phyloP scores from a whole-genome alignment of 1,284 basidiomycete species.

The Rhodotorula sp. region DNA sequence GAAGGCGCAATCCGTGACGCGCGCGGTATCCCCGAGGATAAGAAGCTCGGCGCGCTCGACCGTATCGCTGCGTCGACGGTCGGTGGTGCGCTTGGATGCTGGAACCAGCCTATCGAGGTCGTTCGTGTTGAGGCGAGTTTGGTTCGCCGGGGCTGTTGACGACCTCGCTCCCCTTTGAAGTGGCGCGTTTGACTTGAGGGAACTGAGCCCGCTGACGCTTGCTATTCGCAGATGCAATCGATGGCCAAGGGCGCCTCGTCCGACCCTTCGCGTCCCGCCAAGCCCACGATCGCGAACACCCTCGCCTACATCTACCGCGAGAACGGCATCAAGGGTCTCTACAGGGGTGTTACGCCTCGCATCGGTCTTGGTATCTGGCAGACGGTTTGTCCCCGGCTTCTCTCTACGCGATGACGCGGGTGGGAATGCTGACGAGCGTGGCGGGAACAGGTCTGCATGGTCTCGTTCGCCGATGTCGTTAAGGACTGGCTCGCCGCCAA shows the following conservation, averaged over 20 bases:
- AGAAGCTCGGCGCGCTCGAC: slow-evolving; percentile 73
- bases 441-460: slow-evolving; percentile 73
- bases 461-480: slow-evolving; percentile 93
- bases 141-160: background rate
- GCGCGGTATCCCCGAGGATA: slow-evolving; percentile 69
- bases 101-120: slow-evolving; percentile 98
- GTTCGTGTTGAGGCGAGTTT: slow-evolving; percentile 76
- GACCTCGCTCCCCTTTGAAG: background rate
- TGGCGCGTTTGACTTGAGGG: background rate
- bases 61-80: slow-evolving; percentile 88
- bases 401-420: no score
- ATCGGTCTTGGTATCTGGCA: slow-evolving; percentile 96
- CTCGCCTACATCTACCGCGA: slow-evolving; percentile 89
- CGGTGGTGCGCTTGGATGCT: slow-evolving; percentile 93
- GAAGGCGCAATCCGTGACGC: slow-evolving; percentile 76
- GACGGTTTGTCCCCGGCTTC: slow-evolving; percentile 54
- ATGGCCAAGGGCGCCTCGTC: slow-evolving; percentile 73
- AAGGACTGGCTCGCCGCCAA: slow-evolving; percentile 28
- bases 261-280: slow-evolving; percentile 69
- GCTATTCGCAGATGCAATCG: slow-evolving; percentile 78
- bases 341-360: slow-evolving; percentile 94
- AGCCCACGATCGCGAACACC: slow-evolving; percentile 86
- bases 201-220: background rate
- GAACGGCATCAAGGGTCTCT: slow-evolving; percentile 94
- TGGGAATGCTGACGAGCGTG: background rate